These are phyloP conservation scores for Nannochloropsis gaditana DNA, from an alignment of 108 stramenopile species.

Conservation along the genomic window DNA sequence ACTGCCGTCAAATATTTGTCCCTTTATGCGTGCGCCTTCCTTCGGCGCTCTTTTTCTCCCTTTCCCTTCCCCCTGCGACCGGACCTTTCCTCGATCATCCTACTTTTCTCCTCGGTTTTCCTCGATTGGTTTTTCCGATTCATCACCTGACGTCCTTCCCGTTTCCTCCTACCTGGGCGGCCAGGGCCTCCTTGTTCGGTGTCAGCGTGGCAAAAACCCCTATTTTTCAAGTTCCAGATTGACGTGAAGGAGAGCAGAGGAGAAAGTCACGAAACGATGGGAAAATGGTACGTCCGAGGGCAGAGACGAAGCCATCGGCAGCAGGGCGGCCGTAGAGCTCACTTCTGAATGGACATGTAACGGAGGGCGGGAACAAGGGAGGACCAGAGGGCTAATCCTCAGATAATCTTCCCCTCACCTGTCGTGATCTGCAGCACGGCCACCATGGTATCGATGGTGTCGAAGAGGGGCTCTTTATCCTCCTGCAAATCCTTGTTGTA, in stretches of 20 bases:
- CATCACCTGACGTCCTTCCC: not conserved
- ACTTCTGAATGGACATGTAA: not conserved
- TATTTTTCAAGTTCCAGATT: not conserved
- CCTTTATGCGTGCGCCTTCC: not conserved
- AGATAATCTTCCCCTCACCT: not conserved
- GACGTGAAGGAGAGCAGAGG: not conserved
- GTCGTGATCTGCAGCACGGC: conserved; percentile 92
- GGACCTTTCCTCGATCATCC: too few relatives aligned
- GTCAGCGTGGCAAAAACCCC: conserved; percentile 91
- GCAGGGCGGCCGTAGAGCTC: not conserved
- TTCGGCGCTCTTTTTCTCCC: not conserved
- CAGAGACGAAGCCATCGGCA: not conserved
- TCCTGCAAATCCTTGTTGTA: conserved; percentile 99
- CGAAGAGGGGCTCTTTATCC: conserved; percentile 96
- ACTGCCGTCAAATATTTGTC: not conserved
- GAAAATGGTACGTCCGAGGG: not conserved
- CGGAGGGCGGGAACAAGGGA: not conserved
- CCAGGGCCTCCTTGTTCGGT: conserved; percentile 74
- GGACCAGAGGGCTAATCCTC: not conserved
- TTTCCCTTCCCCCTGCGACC: not conserved
- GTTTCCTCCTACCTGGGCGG: conserved; percentile 45
- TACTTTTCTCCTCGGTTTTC: too few relatives aligned
- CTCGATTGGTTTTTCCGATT: too few relatives aligned
- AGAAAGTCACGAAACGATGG: not conserved
- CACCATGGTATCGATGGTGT: conserved; percentile 82